Base-by-base conservation (phyloP, 2,329 filamentous ascomycete species). In the Colletotrichum sp. region DNA sequence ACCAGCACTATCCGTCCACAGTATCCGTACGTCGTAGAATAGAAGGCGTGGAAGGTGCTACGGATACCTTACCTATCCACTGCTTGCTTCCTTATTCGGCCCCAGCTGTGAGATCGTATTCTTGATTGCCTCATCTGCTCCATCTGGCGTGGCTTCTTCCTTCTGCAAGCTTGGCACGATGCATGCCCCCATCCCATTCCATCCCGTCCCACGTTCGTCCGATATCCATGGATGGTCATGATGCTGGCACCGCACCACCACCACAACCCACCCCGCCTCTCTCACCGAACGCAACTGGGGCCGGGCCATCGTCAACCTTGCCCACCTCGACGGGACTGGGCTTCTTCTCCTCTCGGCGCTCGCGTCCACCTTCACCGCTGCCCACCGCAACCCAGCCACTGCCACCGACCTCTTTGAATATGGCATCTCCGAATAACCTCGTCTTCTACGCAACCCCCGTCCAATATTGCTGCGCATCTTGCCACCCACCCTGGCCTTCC, bases 201-300 rank as follows among this genome's bases (percentile, higher is more conserved):
- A 64, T 24, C 34, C 34, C 34, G 28, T 36, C 62, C 62, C 63
- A 66, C 63, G 36, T 66, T 52, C 39, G 62, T 64, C 62, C 44
- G 44, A 68, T 49, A 21, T 21, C 44, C 44, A 21, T 21, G 44
- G 44, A 21, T 52, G 44, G 44, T 52, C 44, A 18, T 68, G 65
- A 63, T 63, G 59, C 59, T 63, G 59, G 18, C 30, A 36, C 10
- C 59, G 28, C 10, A 32, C 44, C n/a, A 21, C 44, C n/a, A 60
- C n/a, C n/a, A 60, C 5, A n/a, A 32, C 44, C 28, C 65, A 44
- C 68, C 60, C 60, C 68, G 68, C 72, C 68, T 36, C 67, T 59
- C 72, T 62, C 68, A 68, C 72, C 69, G 21, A 72, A 66, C 59
- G 24, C 64, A 32, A 57, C 16, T 64, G 68, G 72, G 60, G 36